Evolutionary conservation across 2,329 filamentous ascomycete genomes (phyloP), one percentile per base, ranked within the genome.

Genomic region (Pseudogymnoascus sp.): DNA sequence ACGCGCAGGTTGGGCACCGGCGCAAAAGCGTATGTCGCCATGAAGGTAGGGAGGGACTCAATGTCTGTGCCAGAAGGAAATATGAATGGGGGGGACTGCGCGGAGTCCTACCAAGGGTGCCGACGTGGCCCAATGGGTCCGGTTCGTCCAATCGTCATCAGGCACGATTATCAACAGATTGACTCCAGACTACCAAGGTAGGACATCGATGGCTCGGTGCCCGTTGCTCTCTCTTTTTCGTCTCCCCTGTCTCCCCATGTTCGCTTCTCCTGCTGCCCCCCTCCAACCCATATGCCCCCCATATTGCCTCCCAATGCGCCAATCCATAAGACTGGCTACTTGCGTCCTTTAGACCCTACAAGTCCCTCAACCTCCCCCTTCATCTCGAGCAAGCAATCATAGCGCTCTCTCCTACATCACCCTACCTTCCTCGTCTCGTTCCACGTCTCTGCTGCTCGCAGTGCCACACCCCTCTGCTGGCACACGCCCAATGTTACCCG

Each of bases 131-230:
- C 50, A 57, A 57, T 57, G 50, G 50, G 32, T 57, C 32, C 32
- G 28, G 25, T 34, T 41, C 38, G 28, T 32, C 50, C 50, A 57
- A 35, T 57, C 50, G 32, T 11, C 14, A 9, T 57, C 50, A 35
- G 28, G 50, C 50, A 57, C 50, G 50, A 57, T 57, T 57, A 35
- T 35, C 50, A 57, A 57, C 28, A 57, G 28, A 57, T 57, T 35
- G 32, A 57, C 32, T 57, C 28, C 16, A 30, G 14, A 18, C 22
- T 57, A 57, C 32, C 50, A 57, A 18, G 50, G 50, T 57, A 20
- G 32, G 25, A 35, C 50, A 57, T 43, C 50, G 25, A 18, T 57
- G n/a, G 32, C 8, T 30, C 32, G 50, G 32, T 57, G 50, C 28
- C 32, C 32, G 50, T 57, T 57, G 25, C 50, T 32, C 16, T 57